Evolutionary conservation across 1,284 basidiomycete genomes (phyloP), one percentile per base, ranked within the genome.

Genomic region (Cryptococcus sp.): DNA sequence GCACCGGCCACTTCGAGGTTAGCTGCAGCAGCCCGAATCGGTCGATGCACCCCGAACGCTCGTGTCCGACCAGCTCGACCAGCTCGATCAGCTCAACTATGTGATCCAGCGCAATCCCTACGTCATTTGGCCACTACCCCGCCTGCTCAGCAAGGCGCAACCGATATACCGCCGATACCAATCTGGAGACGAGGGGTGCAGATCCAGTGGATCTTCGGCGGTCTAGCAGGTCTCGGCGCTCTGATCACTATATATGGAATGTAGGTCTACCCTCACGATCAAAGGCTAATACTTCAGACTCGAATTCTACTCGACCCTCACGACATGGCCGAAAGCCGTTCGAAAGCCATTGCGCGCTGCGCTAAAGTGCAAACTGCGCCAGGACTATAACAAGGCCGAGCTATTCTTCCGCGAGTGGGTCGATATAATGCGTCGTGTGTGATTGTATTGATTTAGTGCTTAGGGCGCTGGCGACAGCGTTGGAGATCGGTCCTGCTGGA

Each of bases 231-330:
- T 19, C 41, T 76, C 13, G 77, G 76, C 15, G 58, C 78, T 17
- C 65, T 79, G 8, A 68, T 76, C 3, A 78, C 78, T 1, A 78
- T 73, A 27, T 79, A 79, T 60, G 76, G 74, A 15, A 52, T 78
- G 77, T 78, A 59, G 62, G 77, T 70, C 3, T 13, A 25, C 17
- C 8, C 39, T 42, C 53, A n/a, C n/a, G n/a, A 22, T 22, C n/a
- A 5, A 41, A 11, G 15, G 42, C 47, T 57, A n/a, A 53, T 23
- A 47, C 52, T 13, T 19, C 16, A 79, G 77, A 8, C 62, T 79
- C 7, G 78, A 79, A 50, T 79, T 71, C 65, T 78, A 77, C 61
- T 72, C 69, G 49, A 70, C 76, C 13, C 66, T 78, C 3, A 64
- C 67, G 17, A 72, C 71, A 27, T 79, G 75, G 75, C 78, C 78